Conservation (phyloP, 768 basidiomycete genomes). For the Agaricus bisporus region DNA sequence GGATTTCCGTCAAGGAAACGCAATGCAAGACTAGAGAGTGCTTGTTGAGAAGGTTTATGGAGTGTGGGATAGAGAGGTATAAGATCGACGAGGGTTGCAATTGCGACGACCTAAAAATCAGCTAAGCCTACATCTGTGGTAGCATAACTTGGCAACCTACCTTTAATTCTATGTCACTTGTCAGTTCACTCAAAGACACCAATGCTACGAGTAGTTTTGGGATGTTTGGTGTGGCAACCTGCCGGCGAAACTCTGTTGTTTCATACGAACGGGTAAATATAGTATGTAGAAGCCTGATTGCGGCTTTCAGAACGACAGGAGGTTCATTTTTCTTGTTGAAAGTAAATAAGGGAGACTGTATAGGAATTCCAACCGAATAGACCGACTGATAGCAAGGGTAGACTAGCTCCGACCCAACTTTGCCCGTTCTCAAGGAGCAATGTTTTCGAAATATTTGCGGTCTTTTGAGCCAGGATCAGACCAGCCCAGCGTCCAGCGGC, state of each 20-base stretch:
- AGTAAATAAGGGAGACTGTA: conserved; percentile 17
- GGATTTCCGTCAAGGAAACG: conserved; percentile 51
- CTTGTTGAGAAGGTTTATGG: conserved; percentile 47
- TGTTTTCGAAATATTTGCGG: conserved; percentile 48
- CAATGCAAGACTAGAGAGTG: conserved; percentile 48
- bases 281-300: conserved; percentile 55
- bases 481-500: conserved; percentile 78
- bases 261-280: conserved; percentile 57
- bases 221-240: conserved; percentile 65
- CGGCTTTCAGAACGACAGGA: conserved; percentile 49
- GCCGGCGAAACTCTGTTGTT: conserved; percentile 77
- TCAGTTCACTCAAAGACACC: conserved; percentile 48
- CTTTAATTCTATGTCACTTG: conserved; percentile 44
- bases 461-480: conserved; percentile 65
- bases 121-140: neutral
- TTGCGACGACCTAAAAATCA: conserved; percentile 33
- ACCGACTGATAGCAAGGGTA: conserved; percentile 70
- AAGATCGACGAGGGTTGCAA: conserved; percentile 47
- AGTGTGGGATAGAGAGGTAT: conserved; percentile 63
- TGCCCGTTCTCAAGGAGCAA: conserved; percentile 68
- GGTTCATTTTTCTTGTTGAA: conserved; percentile 64
- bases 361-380: conserved; percentile 17
- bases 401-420: conserved; percentile 59
- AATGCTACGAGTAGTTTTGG: conserved; percentile 64
- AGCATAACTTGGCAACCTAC: conserved; percentile 26